phyloP scores from a whole-genome alignment of 2,329 filamentous ascomycete species.

The Clarireedia monteithiana region DNA sequence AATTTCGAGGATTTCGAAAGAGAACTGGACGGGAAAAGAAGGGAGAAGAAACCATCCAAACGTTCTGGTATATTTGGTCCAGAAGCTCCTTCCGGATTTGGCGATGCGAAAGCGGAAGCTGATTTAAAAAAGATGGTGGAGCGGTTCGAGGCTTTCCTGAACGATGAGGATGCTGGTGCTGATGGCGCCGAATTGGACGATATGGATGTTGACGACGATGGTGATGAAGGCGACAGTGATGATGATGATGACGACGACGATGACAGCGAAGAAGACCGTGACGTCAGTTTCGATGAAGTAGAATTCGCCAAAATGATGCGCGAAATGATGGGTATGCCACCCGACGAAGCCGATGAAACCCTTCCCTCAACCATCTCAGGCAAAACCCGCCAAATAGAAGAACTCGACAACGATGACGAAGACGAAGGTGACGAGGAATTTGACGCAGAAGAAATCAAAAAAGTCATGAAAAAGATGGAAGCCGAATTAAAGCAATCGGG shows the following conservation, averaged over 20 bases:
- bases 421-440: constrained; percentile 35
- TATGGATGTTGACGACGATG: constrained; percentile 52
- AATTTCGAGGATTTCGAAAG: constrained; percentile 82
- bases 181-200: constrained; percentile 71
- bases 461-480: constrained; percentile 63
- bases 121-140: constrained; percentile 87
- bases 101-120: constrained; percentile 59
- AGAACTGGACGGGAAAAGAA: constrained; percentile 53
- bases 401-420: constrained; percentile 23
- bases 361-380: not conserved
- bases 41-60: constrained; percentile 31
- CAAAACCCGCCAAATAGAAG: constrained; percentile 16
- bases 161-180: constrained; percentile 72
- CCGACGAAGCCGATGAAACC: constrained; percentile 17
- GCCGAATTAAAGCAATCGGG: constrained; percentile 63
- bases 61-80: constrained; percentile 22
- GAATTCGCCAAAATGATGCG: constrained; percentile 84
- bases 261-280: constrained; percentile 63
- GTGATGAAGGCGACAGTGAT: constrained; percentile 44
- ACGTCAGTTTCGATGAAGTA: constrained; percentile 74
- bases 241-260: constrained; percentile 40
- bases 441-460: constrained; percentile 54
- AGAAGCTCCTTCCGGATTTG: constrained; percentile 41
- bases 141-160: constrained; percentile 86
- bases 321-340: constrained; percentile 72